Evolutionary conservation across 441 rosid genomes (phyloP), one percentile per base, ranked within the genome.

Genomic region (Arabidopsis lyrata): DNA sequence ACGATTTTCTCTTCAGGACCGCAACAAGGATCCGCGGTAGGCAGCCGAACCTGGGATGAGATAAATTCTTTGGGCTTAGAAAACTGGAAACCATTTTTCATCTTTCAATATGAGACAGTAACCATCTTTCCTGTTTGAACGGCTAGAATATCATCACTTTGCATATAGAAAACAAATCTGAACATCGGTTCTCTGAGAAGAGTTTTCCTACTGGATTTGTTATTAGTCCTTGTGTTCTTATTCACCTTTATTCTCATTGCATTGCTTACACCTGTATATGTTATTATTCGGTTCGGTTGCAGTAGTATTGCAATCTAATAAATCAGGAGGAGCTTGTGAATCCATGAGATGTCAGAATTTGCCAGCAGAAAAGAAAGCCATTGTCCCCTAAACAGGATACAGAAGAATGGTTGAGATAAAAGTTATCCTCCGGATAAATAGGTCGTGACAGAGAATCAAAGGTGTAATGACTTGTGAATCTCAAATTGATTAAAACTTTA

Each of bases 1-100:
- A 0, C 64, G 31, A 81, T 80, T 93, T 87, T 47, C 97, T 86
- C 80, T 93, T 87, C 85, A 78, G 75, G 55, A 29, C 45, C 80
- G 82, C 77, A 64, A 42, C 58, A 85, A 76, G 66, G 81, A 86
- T 29, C 63, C 68, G 1, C 32, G 47, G 44, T 70, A 64, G 74
- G 39, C 36, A 36, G 22, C 48, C 9, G 15, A 66, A 42, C 56
- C 16, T 22, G 18, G 63, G 34, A 52, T 8, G 77, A 56, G 68
- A 55, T 15, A 47, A 36, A 18, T 55, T 41, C 9, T 70, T 53
- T 62, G 68, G 8, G 62, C 31, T 38, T 63, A 70, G 71, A 57
- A 59, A 70, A 70, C 55, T 22, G 39, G 58, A 41, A 64, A 31
- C 57, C 62, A 49, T 48, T 54, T 38, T 55, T 52, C 59, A 55